phyloP scores from a whole-genome alignment of 2,329 filamentous ascomycete species.

The Cordyceps militaris region DNA sequence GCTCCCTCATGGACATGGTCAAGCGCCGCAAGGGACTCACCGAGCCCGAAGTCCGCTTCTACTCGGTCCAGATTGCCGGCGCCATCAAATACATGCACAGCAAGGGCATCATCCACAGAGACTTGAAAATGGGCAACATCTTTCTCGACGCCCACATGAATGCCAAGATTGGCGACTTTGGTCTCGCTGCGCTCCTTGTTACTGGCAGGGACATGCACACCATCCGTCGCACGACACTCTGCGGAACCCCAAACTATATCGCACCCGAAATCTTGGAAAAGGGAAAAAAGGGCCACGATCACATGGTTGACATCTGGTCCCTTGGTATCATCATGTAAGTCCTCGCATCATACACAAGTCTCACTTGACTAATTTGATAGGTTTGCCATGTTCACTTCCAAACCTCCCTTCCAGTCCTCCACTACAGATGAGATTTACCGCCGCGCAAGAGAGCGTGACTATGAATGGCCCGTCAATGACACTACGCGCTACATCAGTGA shows the following conservation, averaged over 20 bases:
- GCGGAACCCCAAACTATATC: constrained; percentile 97
- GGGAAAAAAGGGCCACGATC: constrained; percentile 88
- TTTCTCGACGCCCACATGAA: constrained; percentile 95
- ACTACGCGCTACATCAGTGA: constrained; percentile 64
- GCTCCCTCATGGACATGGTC: constrained; percentile 96
- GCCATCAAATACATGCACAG: constrained; percentile 97
- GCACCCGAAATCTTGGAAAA: constrained; percentile 94
- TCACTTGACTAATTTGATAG: constrained; percentile 32
- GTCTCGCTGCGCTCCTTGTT: constrained; percentile 82
- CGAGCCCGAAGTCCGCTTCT: constrained; percentile 88
- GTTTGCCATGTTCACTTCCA: constrained; percentile 94
- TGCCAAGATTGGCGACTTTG: constrained; percentile 96
- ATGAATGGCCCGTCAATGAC: constrained; percentile 68
- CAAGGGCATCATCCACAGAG: constrained; percentile 91
- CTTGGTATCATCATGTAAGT: constrained; percentile 89
- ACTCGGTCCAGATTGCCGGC: constrained; percentile 89
- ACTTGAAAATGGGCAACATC: constrained; percentile 96
- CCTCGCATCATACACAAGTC: neutral
- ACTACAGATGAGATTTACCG: constrained; percentile 82
- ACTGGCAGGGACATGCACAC: constrained; percentile 85
- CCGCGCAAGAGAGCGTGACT: constrained; percentile 62
- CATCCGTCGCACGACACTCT: constrained; percentile 82
- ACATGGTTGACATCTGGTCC: constrained; percentile 98
- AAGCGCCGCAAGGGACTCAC: constrained; percentile 85
- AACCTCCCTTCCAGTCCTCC: constrained; percentile 90